phyloP scores from a whole-genome alignment of 192 early-diverging fungal species.

The Coemansia sp. region DNA sequence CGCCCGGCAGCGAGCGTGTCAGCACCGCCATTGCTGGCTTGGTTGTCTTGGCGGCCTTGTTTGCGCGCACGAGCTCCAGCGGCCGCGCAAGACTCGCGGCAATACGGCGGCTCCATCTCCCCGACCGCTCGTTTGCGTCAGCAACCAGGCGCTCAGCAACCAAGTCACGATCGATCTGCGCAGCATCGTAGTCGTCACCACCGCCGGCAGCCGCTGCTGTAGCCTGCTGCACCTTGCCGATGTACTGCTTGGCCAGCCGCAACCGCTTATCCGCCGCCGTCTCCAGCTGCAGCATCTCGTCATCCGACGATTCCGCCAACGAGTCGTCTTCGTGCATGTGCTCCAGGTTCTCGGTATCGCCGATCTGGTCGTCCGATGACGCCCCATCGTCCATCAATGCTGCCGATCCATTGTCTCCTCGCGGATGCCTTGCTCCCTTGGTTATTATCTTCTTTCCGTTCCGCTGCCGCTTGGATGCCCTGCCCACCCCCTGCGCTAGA shows the following conservation, averaged over 20 bases:
- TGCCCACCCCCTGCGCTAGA: slow-evolving; percentile 41
- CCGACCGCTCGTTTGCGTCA: slow-evolving; percentile 63
- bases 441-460: slow-evolving; percentile 13
- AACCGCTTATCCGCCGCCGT: slow-evolving; percentile 92
- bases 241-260: slow-evolving; percentile 91
- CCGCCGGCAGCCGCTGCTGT: slow-evolving; percentile 36
- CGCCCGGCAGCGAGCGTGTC: slow-evolving; percentile 51
- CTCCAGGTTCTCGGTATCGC: slow-evolving; percentile 39
- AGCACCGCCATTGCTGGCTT: no score
- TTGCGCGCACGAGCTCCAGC: slow-evolving; percentile 5
- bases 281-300: slow-evolving; percentile 69
- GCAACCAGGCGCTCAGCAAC: slow-evolving; percentile 83
- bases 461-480: slow-evolving; percentile 39
- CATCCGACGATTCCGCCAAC: slow-evolving; percentile 51
- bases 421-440: background rate
- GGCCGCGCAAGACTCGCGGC: slow-evolving; percentile 30
- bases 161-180: slow-evolving; percentile 88
- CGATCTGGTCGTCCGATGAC: slow-evolving; percentile 26
- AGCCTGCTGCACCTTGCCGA: slow-evolving; percentile 69
- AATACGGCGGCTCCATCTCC: slow-evolving; percentile 39
- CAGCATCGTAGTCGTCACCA: slow-evolving; percentile 77
- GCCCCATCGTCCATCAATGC: background rate
- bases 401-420: background rate
- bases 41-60: no score
- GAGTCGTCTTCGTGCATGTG: slow-evolving; percentile 26